Base-by-base conservation (phyloP, 768 basidiomycete species). In the Vishniacozyma victoriae region DNA sequence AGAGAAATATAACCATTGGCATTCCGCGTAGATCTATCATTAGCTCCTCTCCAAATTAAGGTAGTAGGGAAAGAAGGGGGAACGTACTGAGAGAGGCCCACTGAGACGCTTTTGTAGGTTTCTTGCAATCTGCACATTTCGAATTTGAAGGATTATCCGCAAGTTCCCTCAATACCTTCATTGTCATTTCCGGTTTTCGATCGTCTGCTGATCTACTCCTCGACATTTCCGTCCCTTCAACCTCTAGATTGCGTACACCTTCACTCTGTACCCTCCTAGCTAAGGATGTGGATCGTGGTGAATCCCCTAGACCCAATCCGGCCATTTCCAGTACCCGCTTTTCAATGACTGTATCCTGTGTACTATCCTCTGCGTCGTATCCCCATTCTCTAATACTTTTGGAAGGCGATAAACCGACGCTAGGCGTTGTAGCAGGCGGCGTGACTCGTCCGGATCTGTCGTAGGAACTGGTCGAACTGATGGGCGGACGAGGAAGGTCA, bases 271-370 rank as follows among this genome's bases (percentile, higher is more conserved):
- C 31, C 15, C 23, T 11, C 40, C 31, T 18, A 23, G 36, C 40
- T 13, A 18, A 23, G 5, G 42, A 26, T 14, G 26, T 16, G 25
- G 31, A 5, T 31, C 27, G 9, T n/a, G n/a, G n/a, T n/a, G n/a
- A n/a, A n/a, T n/a, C n/a, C 15, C 47, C 41, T 1, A 60, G 19
- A 6, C 45, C 85, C 38, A 91, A 70, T 65, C 91, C 89, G 55
- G 90, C 89, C 60, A 84, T 84, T 61, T 91, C 87, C 42, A 91
- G 70, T 2, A 83, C 81, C 64, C 90, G 88, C 62, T 82, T 79
- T 67, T 85, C 85, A 22, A 71, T 67, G 51, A 67, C 70, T 22
- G 62, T 70, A 24, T 62, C 64, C 0, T 54, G 54, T 4, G 47
- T 61, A 44, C 27, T 31, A 14, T 16, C n/a, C 5, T 6, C 9